Conservation (phyloP, 2,329 filamentous ascomycete species). For the Fusarium sp. region DNA sequence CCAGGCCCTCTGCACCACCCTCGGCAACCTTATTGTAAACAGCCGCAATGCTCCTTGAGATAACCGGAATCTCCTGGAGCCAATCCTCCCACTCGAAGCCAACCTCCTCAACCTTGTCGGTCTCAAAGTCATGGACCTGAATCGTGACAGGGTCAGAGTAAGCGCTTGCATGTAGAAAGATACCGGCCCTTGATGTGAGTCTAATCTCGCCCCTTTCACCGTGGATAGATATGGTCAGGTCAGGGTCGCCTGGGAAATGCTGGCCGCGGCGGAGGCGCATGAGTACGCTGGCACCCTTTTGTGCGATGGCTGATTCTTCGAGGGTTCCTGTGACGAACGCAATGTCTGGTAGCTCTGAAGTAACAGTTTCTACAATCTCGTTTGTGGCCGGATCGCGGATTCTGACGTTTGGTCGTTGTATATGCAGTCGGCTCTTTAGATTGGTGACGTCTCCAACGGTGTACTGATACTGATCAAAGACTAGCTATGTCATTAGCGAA, state of each 20-base stretch:
- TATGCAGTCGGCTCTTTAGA: slow-evolving; percentile 55
- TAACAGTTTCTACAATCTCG: slow-evolving; percentile 48
- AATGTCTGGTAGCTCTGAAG: slow-evolving; percentile 59
- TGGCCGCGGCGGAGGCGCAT: slow-evolving; percentile 60
- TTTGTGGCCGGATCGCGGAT: slow-evolving; percentile 49
- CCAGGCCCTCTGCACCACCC: slow-evolving; percentile 41
- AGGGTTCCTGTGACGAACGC: slow-evolving; percentile 53
- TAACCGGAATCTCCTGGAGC: slow-evolving; percentile 57
- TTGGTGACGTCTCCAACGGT: slow-evolving; percentile 58
- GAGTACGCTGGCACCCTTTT: slow-evolving; percentile 54
- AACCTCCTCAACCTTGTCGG: slow-evolving; percentile 56
- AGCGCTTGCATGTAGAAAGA: slow-evolving; percentile 46
- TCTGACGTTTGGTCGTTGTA: slow-evolving; percentile 56
- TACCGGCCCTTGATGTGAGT: slow-evolving; percentile 48
- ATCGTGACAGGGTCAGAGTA: slow-evolving; percentile 57
- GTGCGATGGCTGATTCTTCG: slow-evolving; percentile 33
- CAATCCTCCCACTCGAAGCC: slow-evolving; percentile 59
- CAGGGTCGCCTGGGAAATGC: slow-evolving; percentile 59
- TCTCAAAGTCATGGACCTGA: slow-evolving; percentile 62
- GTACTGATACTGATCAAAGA: slow-evolving; percentile 58
- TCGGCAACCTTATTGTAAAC: slow-evolving; percentile 67
- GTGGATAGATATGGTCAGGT: slow-evolving; percentile 61
- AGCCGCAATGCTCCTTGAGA: slow-evolving; percentile 61
- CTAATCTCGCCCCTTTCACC: slow-evolving; percentile 64
- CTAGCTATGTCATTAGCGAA: slow-evolving; percentile 39